Evolutionary conservation across 1,139 yeast genomes (phyloP).

Genomic region (Kurtzmaniella quercitrusa): DNA sequence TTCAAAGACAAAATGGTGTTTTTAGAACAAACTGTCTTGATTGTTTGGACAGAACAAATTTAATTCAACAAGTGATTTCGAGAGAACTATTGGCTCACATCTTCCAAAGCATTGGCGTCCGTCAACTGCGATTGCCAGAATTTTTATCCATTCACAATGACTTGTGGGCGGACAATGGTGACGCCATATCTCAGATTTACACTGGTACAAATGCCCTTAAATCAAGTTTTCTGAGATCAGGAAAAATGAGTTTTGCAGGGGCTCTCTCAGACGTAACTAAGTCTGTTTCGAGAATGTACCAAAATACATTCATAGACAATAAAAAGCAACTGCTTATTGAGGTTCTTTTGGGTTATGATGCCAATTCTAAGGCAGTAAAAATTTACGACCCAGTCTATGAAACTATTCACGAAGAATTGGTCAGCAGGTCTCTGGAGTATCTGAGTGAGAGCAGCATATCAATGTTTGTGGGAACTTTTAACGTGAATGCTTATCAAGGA

Average conservation of each 20-base stretch:
- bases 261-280: slow-evolving; percentile 95
- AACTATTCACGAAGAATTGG: slow-evolving; percentile 62
- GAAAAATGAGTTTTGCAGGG: slow-evolving; percentile 95
- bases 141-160: slow-evolving; percentile 67
- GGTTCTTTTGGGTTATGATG: slow-evolving; percentile 70
- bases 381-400: slow-evolving; percentile 89
- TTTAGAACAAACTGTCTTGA: slow-evolving; percentile 93
- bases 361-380: slow-evolving; percentile 65
- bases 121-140: slow-evolving; percentile 33
- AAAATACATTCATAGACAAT: slow-evolving; percentile 92
- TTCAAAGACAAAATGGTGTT: slow-evolving; percentile 80
- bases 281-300: slow-evolving; percentile 91
- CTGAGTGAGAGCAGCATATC: slow-evolving; percentile 58
- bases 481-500: slow-evolving; percentile 73
- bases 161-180: slow-evolving; percentile 98
- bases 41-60: slow-evolving; percentile 90
- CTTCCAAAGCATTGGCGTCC: slow-evolving; percentile 32
- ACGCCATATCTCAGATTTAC: slow-evolving; percentile 91
- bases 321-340: slow-evolving; percentile 87
- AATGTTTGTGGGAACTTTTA: slow-evolving; percentile 81
- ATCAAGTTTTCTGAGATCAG: slow-evolving; percentile 89
- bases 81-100: slow-evolving; percentile 60
- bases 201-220: slow-evolving; percentile 97
- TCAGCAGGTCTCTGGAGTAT: slow-evolving; percentile 48
- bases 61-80: slow-evolving; percentile 82